Evolutionary conservation across 371 early-diverging fungal species (phyloP).

Genomic region (Mortierella sp.): DNA sequence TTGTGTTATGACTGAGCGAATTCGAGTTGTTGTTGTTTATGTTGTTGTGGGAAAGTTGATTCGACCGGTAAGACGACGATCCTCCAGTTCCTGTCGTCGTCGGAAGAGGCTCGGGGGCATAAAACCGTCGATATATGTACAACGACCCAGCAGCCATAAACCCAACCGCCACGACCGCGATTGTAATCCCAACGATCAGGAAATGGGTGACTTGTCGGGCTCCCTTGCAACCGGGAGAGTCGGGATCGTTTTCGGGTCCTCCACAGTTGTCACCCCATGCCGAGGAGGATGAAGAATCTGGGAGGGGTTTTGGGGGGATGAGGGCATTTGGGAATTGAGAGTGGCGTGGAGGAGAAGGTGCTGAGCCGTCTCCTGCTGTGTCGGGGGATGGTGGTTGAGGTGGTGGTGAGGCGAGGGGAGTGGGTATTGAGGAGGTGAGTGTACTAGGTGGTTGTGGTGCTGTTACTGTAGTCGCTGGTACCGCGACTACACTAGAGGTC

Average conservation of each 20-base stretch:
- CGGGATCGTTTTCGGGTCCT: not conserved
- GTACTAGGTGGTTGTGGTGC: not conserved
- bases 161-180: slow-evolving; percentile 21
- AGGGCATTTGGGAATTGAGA: slow-evolving; percentile 23
- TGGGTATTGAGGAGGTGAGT: not conserved
- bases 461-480: not conserved
- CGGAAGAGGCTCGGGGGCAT: not conserved
- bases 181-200: slow-evolving; percentile 16
- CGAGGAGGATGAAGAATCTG: not conserved
- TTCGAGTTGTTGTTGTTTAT: slow-evolving; percentile 1
- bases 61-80: slow-evolving; percentile 5
- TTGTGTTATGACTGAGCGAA: not conserved
- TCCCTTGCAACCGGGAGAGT: slow-evolving; percentile 5
- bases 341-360: not conserved
- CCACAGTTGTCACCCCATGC: slow-evolving; percentile 8
- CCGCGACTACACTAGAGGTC: not conserved
- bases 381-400: not conserved
- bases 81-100: not conserved
- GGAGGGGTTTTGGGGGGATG: slow-evolving; percentile 30
- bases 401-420: not conserved
- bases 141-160: slow-evolving; percentile 21
- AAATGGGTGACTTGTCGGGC: slow-evolving; percentile 1
- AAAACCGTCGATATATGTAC: slow-evolving; percentile 34
- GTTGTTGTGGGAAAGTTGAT: not conserved
- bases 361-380: not conserved